A percentile compares a stretch with the other conserved stretches of the same genome.
Evolutionary conservation across 2,329 filamentous ascomycete genomes (phyloP).

Genomic region (Colletotrichum australisinense): DNA sequence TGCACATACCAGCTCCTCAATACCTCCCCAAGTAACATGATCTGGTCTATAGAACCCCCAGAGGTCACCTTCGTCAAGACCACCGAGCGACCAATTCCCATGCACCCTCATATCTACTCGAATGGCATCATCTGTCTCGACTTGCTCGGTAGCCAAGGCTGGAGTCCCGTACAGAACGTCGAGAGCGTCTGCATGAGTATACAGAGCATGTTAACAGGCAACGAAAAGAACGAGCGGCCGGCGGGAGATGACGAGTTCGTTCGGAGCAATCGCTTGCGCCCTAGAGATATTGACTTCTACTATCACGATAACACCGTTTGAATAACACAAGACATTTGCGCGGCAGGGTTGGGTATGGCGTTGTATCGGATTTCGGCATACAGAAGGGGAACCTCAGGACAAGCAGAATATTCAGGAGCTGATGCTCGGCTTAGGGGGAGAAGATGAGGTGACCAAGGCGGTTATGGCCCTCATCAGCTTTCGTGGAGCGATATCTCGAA

Average conservation of each 20-base stretch:
- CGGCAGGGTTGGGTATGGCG: constrained; percentile 19
- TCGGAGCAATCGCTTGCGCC: constrained; percentile 79
- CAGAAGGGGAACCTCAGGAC: constrained; percentile 11
- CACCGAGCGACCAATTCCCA: constrained; percentile 78
- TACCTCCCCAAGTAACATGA: not conserved
- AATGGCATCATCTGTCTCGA: constrained; percentile 99
- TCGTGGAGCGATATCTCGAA: constrained; percentile 7
- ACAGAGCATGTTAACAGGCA: constrained; percentile 98
- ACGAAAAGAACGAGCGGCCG: constrained; percentile 90
- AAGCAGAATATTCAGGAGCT: constrained; percentile 12
- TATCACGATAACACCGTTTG: constrained; percentile 88
- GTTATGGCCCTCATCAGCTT: constrained; percentile 3
- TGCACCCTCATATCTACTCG: constrained; percentile 97
- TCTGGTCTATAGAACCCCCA: constrained; percentile 76
- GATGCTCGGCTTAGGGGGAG: constrained; percentile 2
- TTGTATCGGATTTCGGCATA: constrained; percentile 26
- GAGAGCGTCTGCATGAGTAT: constrained; percentile 97
- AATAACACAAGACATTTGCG: not conserved
- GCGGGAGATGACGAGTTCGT: constrained; percentile 93
- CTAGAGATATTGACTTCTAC: constrained; percentile 90
- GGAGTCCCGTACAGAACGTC: constrained; percentile 97
- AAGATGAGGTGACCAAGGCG: constrained; percentile 21
- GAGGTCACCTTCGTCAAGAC: constrained; percentile 89
- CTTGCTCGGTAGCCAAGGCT: constrained; percentile 86
- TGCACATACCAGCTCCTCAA: not conserved